phyloP scores from a whole-genome alignment of 2,329 filamentous ascomycete genomes.

The Sporothrix pseudoabietina region DNA sequence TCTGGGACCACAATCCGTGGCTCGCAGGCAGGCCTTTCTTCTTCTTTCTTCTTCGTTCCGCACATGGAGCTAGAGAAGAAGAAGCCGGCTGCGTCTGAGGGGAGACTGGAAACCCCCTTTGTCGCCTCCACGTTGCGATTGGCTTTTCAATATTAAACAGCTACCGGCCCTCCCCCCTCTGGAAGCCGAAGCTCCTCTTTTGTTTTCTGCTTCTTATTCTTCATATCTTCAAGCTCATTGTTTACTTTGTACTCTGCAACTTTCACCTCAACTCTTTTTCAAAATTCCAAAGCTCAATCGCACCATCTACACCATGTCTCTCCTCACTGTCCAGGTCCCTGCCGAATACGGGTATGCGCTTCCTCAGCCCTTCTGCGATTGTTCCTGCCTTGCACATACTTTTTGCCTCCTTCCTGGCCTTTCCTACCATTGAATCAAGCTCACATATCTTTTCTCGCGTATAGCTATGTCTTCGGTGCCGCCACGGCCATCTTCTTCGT shows the following conservation, averaged over 20 bases:
- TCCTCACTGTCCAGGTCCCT: slow-evolving; percentile 30
- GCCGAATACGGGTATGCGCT: slow-evolving; percentile 32
- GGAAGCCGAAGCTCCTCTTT: slow-evolving; percentile 15
- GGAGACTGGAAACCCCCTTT: background rate
- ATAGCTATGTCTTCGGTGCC: slow-evolving; percentile 63
- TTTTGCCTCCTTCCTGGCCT: background rate
- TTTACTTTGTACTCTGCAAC: background rate
- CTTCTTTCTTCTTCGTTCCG: background rate
- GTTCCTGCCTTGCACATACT: background rate
- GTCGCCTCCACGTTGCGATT: background rate
- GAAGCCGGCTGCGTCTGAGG: background rate
- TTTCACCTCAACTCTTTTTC: background rate
- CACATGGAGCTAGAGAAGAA: slow-evolving; percentile 3
- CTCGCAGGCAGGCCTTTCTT: background rate
- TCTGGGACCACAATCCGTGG: slow-evolving; percentile 2
- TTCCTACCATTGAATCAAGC: background rate
- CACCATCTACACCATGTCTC: slow-evolving; percentile 25
- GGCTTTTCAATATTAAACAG: slow-evolving; percentile 13
- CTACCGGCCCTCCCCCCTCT: background rate
- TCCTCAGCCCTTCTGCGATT: background rate
- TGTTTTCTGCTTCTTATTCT: background rate
- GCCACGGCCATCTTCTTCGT: slow-evolving; percentile 61
- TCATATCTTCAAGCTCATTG: background rate
- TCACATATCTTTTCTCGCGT: slow-evolving; percentile 6
- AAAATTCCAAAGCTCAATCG: background rate